Evolutionary conservation across 306 rosid genomes (phyloP), one percentile per base, ranked within the genome.

Genomic region (Vicia sativa): DNA sequence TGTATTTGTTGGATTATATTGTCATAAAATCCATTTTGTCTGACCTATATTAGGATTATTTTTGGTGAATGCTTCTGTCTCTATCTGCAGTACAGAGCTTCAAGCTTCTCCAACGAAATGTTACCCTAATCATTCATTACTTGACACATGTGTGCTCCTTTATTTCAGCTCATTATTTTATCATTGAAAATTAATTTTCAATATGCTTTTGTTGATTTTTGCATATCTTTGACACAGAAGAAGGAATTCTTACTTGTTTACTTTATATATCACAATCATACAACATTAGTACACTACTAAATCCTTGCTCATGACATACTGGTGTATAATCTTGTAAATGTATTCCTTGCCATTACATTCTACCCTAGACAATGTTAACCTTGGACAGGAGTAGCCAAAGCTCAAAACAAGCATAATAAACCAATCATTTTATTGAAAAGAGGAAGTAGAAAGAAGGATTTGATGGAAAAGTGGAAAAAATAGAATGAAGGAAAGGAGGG

Each of bases 121-220:
- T 16, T 52, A 64, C 48, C 18, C 25, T 45, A 68, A 56, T 38
- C 49, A 61, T 61, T 68, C 37, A 50, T 70, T 42, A 35, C 55
- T 63, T 67, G 35, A 53, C 57, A 62, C 74, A 74, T 71, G 66
- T 65, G 72, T 31, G 77, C 41, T 62, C 66, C 64, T 74, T 41
- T 52, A 58, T 21, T 50, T 42, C 23, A 55, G n/a, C 63, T 35
- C 42, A 19, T 74, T 71, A 66, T 73, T 70, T 52, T 53, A 28
- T 29, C 46, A 37, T 31, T 5, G 52, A 67, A 54, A 53, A 12
- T 9, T 64, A 38, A 15, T 37, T 61, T 56, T 70, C 39, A 23
- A 37, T 48, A 53, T 14, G 23, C 34, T 14, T 52, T 35, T 52
- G 59, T 60, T 26, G 15, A 18, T 7, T 59, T 53, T 62, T 25